A percentile compares a stretch with the other conserved stretches of the same genome.
Evolutionary conservation across 331 rosid genomes (phyloP).

Genomic region (Rosa hybrid): DNA sequence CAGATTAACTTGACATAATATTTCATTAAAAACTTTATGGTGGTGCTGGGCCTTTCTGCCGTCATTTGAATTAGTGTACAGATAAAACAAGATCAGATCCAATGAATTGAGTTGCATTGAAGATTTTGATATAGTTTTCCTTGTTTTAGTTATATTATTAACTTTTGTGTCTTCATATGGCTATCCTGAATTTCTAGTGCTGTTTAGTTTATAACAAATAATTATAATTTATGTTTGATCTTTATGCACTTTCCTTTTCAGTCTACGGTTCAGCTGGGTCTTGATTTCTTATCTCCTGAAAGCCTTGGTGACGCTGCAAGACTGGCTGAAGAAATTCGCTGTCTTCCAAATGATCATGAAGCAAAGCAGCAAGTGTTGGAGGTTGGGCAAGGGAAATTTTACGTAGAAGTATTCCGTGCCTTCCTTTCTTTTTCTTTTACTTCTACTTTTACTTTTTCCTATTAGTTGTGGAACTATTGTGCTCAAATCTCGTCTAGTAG

Average conservation of each 20-base stretch:
- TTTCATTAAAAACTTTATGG: neutral
- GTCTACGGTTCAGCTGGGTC: conserved; percentile 93
- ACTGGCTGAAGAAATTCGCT: conserved; percentile 80
- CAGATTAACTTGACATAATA: neutral
- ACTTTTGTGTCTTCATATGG: neutral
- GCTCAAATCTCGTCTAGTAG: neutral
- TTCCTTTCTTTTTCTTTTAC: neutral
- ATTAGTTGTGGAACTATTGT: conserved; percentile 4
- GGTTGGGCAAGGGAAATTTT: conserved; percentile 55
- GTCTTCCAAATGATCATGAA: conserved; percentile 89
- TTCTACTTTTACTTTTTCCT: neutral
- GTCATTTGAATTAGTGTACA: neutral
- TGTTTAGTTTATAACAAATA: neutral
- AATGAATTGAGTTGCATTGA: neutral
- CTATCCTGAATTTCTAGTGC: neutral
- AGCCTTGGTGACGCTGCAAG: conserved; percentile 84
- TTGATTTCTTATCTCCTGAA: conserved; percentile 98
- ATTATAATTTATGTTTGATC: neutral
- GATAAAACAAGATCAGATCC: neutral
- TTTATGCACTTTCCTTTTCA: conserved; percentile 34
- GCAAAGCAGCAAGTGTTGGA: conserved; percentile 88
- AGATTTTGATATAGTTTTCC: neutral
- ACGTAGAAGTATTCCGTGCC: conserved; percentile 29
- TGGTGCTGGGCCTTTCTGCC: neutral
- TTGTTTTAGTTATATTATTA: neutral